A percentile compares a stretch with the other conserved stretches of the same genome.
Conservation (phyloP, 768 basidiomycete species). For the Chalciporus chontae region DNA sequence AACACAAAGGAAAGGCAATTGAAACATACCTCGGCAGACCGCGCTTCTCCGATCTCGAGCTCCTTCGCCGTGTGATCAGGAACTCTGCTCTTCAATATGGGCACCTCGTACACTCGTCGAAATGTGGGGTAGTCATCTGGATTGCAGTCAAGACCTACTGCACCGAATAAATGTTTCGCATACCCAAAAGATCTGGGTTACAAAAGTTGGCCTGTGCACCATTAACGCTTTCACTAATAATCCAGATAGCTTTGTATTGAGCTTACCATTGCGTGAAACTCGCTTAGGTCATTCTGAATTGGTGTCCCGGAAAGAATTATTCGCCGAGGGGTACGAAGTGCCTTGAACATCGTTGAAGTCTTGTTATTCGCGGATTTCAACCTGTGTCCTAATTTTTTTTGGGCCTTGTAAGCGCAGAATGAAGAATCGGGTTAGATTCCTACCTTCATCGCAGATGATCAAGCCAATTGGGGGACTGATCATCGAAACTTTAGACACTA, state of each 20-base stretch:
- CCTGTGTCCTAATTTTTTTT: conserved; percentile 64
- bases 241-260: background rate
- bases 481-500: conserved; percentile 1
- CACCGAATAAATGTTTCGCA: conserved; percentile 3
- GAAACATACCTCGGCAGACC: conserved; percentile 63
- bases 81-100: conserved; percentile 82
- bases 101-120: conserved; percentile 77
- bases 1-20: background rate
- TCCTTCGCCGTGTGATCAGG: conserved; percentile 72
- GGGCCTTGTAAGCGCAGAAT: background rate
- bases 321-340: conserved; percentile 68
- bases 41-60: conserved; percentile 72
- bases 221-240: background rate
- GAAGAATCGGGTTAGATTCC: background rate
- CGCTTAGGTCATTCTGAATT: conserved; percentile 92
- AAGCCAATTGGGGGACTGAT: conserved; percentile 85
- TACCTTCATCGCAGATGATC: conserved; percentile 94
- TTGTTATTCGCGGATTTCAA: conserved; percentile 91
- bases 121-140: conserved; percentile 75
- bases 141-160: background rate
- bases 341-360: conserved; percentile 82
- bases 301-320: conserved; percentile 96
- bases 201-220: conserved; percentile 77
- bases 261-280: conserved; percentile 94
- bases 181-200: conserved; percentile 88